Base-by-base conservation (phyloP, 352 stramenopile genomes). In the Phytophthora ohioensis region DNA sequence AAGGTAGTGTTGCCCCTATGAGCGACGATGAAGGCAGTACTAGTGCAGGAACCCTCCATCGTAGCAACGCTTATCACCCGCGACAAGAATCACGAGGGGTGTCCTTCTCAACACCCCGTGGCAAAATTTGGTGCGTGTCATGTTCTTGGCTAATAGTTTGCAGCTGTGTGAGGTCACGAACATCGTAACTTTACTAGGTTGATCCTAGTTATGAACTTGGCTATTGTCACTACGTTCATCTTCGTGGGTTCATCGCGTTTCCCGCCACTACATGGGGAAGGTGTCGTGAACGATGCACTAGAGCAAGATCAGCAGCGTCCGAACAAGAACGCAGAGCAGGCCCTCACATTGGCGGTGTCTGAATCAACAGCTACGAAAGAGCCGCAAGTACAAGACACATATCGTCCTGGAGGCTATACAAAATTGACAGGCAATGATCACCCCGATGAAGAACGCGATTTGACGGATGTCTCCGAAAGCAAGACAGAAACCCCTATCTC, bases 171-270 rank as follows among this genome's bases (percentile, higher is more conserved):
- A 39, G 15, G 12, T 66, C 30, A 56, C 21, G 21, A 27, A 27
- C 21, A 27, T 27, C 21, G 21, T 27, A 52, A 47, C 35, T 51
- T 31, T 9, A 8, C 17, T 43, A 88, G 80, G 78, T 47, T 82
- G 45, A 81, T 87, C 15, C 54, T 92, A 42, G 36, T 91, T 36
- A 39, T 71, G 21, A 92, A 90, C 51, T 69, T 90, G 21, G 36
- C 75, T 21, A 76, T 76, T 2, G 58, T 92, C 30, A 71, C 73
- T 1, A 57, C 39, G 2, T 88, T 91, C 73, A 89, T 88, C 62
- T 88, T 92, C 67, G 57, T 74, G 31, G 88, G 79, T 60, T 78
- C 79, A 5, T 57, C 68, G 5, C 87, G 77, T 43, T 90, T 92
- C 49, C 82, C 81, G 3, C 72, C 75, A 17, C 47, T 76, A 5